phyloP scores from a whole-genome alignment of 1,284 basidiomycete species.

The Melampsora occidentalis region DNA sequence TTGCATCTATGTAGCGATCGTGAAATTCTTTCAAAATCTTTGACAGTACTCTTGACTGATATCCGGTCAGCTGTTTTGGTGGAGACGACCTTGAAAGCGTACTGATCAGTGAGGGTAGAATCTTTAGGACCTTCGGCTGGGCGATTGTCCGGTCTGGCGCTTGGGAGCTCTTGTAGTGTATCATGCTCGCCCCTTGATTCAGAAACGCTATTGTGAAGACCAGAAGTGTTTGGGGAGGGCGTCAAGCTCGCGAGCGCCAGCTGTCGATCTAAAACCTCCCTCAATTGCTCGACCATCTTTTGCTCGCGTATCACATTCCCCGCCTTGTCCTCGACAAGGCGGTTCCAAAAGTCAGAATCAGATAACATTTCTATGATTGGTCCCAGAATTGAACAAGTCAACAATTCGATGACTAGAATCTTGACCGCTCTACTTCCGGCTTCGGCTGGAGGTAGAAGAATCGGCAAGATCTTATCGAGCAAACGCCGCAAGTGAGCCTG shows the following conservation, averaged over 20 bases:
- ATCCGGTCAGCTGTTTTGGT: slow-evolving; percentile 45
- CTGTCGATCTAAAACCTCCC: slow-evolving; percentile 56
- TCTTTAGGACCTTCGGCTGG: slow-evolving; percentile 9
- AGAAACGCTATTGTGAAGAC: neutral
- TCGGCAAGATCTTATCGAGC: slow-evolving; percentile 67
- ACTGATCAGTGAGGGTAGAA: neutral
- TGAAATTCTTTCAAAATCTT: slow-evolving; percentile 84
- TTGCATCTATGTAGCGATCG: slow-evolving; percentile 75
- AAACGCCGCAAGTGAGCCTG: slow-evolving; percentile 75
- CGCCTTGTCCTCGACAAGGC: slow-evolving; percentile 82
- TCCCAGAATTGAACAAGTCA: slow-evolving; percentile 74
- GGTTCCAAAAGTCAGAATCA: slow-evolving; percentile 96
- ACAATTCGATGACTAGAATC: slow-evolving; percentile 75
- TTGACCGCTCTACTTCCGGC: slow-evolving; percentile 67
- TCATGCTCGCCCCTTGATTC: neutral
- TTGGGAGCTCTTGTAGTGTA: slow-evolving; percentile 47
- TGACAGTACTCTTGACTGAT: slow-evolving; percentile 54
- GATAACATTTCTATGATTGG: slow-evolving; percentile 86
- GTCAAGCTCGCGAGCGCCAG: slow-evolving; percentile 45
- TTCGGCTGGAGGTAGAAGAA: slow-evolving; percentile 73
- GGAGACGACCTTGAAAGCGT: neutral
- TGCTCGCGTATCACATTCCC: slow-evolving; percentile 85
- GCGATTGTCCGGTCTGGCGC: slow-evolving; percentile 18
- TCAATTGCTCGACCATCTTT: slow-evolving; percentile 60
- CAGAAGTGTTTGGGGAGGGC: slow-evolving; percentile 11